A percentile compares a stretch with the other conserved stretches of the same genome.
Evolutionary conservation across 257 asterid genomes (phyloP).

Genomic region (Solanum gracilifrons): DNA sequence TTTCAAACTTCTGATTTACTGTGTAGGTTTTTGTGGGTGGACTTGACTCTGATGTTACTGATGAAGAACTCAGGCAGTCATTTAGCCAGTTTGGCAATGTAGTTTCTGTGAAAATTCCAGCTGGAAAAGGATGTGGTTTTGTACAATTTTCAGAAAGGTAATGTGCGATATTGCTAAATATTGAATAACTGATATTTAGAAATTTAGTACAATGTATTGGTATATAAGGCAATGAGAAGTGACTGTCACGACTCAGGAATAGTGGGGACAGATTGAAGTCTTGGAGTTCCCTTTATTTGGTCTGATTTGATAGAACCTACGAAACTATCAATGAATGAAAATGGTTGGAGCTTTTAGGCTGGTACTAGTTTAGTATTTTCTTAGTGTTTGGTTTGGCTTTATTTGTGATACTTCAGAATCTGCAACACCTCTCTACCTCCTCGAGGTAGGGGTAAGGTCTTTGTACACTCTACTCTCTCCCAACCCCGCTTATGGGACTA

Average conservation of each 20-base stretch:
- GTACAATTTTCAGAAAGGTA: slow-evolving; percentile 81
- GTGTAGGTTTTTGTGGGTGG: slow-evolving; percentile 42
- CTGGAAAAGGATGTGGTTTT: slow-evolving; percentile 96
- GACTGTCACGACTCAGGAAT: neutral
- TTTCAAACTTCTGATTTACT: neutral
- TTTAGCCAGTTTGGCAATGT: slow-evolving; percentile 80
- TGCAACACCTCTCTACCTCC: neutral
- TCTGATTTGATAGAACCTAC: neutral
- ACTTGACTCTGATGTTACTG: slow-evolving; percentile 85
- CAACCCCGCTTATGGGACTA: neutral
- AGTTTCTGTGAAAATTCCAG: slow-evolving; percentile 80
- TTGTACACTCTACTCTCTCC: neutral
- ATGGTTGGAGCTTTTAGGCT: neutral
- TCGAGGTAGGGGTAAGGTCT: neutral
- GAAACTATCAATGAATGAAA: neutral
- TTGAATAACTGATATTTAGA: neutral
- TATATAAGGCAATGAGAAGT: neutral
- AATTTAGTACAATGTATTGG: neutral
- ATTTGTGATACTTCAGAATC: neutral
- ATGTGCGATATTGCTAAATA: neutral
- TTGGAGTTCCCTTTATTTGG: neutral
- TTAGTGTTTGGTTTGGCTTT: neutral
- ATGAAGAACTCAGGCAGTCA: slow-evolving; percentile 71
- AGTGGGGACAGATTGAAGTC: neutral
- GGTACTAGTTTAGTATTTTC: neutral